Conservation (phyloP, 192 early-diverging fungal species). For the Cetraspora pellucida region DNA sequence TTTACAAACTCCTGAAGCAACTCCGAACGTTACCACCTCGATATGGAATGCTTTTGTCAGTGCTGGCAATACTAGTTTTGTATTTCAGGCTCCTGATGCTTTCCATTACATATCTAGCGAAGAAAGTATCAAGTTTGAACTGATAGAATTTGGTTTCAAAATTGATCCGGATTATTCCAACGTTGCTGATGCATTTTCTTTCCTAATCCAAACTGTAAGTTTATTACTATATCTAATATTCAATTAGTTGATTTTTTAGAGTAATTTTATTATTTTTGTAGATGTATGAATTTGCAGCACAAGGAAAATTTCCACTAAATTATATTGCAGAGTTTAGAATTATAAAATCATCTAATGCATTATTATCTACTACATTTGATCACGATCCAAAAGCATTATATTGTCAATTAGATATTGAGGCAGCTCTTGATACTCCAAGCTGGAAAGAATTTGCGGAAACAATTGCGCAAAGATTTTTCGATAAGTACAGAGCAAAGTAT, state of each 20-base stretch:
- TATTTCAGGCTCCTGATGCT: conserved; percentile 26
- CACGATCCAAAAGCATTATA: too few species aligned
- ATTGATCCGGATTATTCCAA: conserved; percentile 36
- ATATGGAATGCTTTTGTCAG: neutral
- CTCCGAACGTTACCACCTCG: conserved; percentile 34
- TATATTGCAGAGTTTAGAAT: conserved; percentile 31
- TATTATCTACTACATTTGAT: too few species aligned
- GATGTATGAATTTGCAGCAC: conserved; percentile 1
- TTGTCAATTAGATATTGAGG: too few species aligned
- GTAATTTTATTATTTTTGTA: neutral
- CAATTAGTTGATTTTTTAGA: neutral
- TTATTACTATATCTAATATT: neutral
- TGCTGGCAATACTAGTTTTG: neutral
- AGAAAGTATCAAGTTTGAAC: conserved; percentile 20
- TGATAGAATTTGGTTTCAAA: conserved; percentile 41
- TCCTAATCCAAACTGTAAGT: neutral
- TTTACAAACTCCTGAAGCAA: conserved; percentile 8
- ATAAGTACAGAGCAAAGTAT: conserved; percentile 41
- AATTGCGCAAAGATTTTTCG: conserved; percentile 19
- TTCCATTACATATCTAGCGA: conserved; percentile 40
- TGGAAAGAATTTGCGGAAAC: too few species aligned
- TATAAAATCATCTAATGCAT: conserved; percentile 37
- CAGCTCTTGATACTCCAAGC: too few species aligned
- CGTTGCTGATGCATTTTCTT: conserved; percentile 9
- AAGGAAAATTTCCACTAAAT: conserved; percentile 1